Base-by-base conservation (phyloP, 208 protist genomes). In the Vickermania ingenoplastis region DNA sequence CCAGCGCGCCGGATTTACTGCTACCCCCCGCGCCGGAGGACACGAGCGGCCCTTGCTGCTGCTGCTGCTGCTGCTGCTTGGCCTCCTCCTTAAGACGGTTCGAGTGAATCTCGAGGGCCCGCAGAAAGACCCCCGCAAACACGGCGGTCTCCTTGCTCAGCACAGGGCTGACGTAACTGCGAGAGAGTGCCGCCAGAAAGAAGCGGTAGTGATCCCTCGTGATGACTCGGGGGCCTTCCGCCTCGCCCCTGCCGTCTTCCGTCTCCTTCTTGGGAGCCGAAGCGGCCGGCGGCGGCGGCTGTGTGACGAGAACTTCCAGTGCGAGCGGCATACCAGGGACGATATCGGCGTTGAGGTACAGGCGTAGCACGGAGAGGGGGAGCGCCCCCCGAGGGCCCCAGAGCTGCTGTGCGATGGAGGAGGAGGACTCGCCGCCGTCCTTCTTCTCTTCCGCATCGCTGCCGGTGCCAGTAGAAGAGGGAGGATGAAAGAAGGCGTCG, bases 321-420 rank as follows among this genome's bases (percentile, higher is more conserved):
- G 75, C 73, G 11, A 91, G 53, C 13, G 49, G 31, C 17, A 53
- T 56, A 7, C 78, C 86, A 56, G 69, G 55, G n/a, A 85, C 49
- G 21, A 83, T 45, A 59, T 93, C 76, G 0, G 81, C 74, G 41
- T 73, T 83, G 25, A 93, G 51, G 64, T 83, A 91, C 1, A 91
- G 70, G 0, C 83, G 83, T 28, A 93, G 60, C 27, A 93, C 49
- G 0, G 86, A 85, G 11, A 82, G 86, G 22, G 76, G 81, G 5
- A 84, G 54, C 11, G 75, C 76, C 1, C 81, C 82, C 23, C 80
- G 73, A 0, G 58, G 27, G 11, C 61, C 63, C 86, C 86, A 93
- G 30, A 90, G 58, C 4, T 36, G 29, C 1, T 25, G 7, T 7
- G 36, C 36, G 36, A 45, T 7, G 36, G 36, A 7, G 36, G 36